phyloP scores from a whole-genome alignment of 331 rosid genomes.

The Malus hybrid region DNA sequence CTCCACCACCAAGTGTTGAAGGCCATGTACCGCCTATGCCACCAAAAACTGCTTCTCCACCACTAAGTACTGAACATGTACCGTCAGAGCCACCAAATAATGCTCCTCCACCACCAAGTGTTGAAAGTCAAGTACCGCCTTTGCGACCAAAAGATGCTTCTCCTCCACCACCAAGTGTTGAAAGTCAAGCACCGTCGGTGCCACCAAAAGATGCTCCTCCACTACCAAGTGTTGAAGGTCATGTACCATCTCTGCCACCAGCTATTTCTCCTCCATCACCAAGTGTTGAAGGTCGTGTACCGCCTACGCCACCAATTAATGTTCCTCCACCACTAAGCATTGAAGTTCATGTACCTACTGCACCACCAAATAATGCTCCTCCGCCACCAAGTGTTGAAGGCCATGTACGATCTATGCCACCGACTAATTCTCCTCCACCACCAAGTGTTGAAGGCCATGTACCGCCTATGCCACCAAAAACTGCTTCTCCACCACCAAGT shows the following conservation, averaged over 20 bases:
- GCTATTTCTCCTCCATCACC: slow-evolving; percentile 33
- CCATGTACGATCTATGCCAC: slow-evolving; percentile 13
- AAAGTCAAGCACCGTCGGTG: not conserved
- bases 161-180: not conserved
- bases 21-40: slow-evolving; percentile 24
- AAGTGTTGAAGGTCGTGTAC: slow-evolving; percentile 22
- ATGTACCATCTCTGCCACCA: slow-evolving; percentile 19
- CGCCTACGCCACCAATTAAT: slow-evolving; percentile 11
- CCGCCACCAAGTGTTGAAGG: slow-evolving; percentile 16
- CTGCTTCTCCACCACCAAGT: not conserved
- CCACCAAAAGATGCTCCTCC: slow-evolving; percentile 9
- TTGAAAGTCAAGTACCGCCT: slow-evolving; percentile 22
- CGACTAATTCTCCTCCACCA: slow-evolving; percentile 24
- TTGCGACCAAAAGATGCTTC: slow-evolving; percentile 28
- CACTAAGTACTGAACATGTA: not conserved
- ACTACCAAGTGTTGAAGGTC: slow-evolving; percentile 16
- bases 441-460: not conserved
- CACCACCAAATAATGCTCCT: slow-evolving; percentile 10
- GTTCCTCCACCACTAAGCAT: not conserved
- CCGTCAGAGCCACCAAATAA: too few relatives aligned
- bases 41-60: slow-evolving; percentile 14
- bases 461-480: slow-evolving; percentile 1
- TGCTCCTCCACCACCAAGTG: slow-evolving; percentile 27
- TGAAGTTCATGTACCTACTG: not conserved
- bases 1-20: not conserved